These are phyloP conservation scores for Allomyces arbusculus DNA, from an alignment of 192 early-diverging fungal species.

Conservation along the genomic window DNA sequence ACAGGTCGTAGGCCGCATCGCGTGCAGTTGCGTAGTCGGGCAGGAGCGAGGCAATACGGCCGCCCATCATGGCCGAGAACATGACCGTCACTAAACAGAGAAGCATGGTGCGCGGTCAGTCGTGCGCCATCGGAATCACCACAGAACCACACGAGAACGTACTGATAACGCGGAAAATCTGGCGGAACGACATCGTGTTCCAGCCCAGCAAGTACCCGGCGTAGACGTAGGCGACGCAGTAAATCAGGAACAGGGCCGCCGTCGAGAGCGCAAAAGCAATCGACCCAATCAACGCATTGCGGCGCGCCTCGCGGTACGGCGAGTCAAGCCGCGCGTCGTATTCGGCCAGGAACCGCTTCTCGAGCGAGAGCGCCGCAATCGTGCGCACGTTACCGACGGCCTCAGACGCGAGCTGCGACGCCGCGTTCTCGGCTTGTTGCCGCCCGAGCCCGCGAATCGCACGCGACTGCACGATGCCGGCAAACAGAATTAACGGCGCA, in stretches of 20 bases:
- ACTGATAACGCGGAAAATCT: constrained; percentile 51
- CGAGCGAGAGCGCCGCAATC: constrained; percentile 54
- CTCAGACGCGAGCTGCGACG: constrained; percentile 65
- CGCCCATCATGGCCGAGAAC: constrained; percentile 42
- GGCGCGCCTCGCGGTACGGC: constrained; percentile 45
- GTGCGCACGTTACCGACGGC: constrained; percentile 71
- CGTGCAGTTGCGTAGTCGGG: constrained; percentile 63
- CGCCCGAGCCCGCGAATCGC: constrained; percentile 36
- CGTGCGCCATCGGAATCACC: too few relatives aligned
- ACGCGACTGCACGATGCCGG: constrained; percentile 24
- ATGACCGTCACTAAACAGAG: constrained; percentile 7
- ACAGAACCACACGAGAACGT: constrained; percentile 17
- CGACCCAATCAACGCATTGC: constrained; percentile 37
- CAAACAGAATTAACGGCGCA: constrained; percentile 33
- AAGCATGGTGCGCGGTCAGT: too few relatives aligned
- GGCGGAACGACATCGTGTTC: constrained; percentile 15
- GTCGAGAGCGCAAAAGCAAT: constrained; percentile 56
- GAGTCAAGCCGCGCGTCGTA: constrained; percentile 37
- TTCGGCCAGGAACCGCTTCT: constrained; percentile 41
- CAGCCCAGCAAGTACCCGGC: constrained; percentile 36
- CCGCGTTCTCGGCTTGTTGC: constrained; percentile 51
- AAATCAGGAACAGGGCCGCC: constrained; percentile 47
- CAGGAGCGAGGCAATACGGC: constrained; percentile 40
- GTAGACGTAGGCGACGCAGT: constrained; percentile 50
- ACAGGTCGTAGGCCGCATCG: constrained; percentile 47